Evolutionary conservation across 2,329 filamentous ascomycete species (phyloP), one percentile per base, ranked within the genome.

Genomic region (Blumeria graminis): DNA sequence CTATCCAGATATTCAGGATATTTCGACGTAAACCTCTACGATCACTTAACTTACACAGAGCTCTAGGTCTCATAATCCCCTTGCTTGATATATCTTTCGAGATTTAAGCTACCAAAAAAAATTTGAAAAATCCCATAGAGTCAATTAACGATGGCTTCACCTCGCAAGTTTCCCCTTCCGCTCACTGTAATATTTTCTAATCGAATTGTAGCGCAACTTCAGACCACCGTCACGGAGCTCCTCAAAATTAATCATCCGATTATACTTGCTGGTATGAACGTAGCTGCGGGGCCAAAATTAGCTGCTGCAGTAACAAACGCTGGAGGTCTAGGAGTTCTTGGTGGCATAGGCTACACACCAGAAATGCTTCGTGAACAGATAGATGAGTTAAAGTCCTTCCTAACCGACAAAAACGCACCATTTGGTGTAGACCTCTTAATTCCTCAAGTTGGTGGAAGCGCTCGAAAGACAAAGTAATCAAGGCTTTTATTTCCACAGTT

Each of bases 211-310:
- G 86, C 92, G 74, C 77, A 86, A 75, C 83, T 98, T 71, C 86
- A 86, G 67, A 98, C 92, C 56, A 81, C 86, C 63, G 76, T 89
- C 66, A 98, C 92, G 64, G 90, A 96, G 78, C 84, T 96, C 62
- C 84, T 98, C 72, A 86, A 87, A 76, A 96, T 98, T 78, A 86
- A 94, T 70, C 92, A 98, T 73, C 92, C 92, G 58, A 76, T 98
- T 68, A 75, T 98, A 66, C 82, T 98, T 60, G 92, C 92, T 64
- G 92, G 92, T 69, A 98, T 98, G 92, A 96, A 98, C 76, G 92
- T 96, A 61, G 92, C 92, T 57, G 92, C 92, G 58, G 92, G 92
- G 55, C 92, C 92, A 57, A 93, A 88, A 76, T 82, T 98, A 66
- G 92, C 92, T 56, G 92, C 92, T 36, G 92, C 92, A 45, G 92